phyloP scores from a whole-genome alignment of 495 filamentous ascomycete genomes.

The Trichoderma erinaceum region DNA sequence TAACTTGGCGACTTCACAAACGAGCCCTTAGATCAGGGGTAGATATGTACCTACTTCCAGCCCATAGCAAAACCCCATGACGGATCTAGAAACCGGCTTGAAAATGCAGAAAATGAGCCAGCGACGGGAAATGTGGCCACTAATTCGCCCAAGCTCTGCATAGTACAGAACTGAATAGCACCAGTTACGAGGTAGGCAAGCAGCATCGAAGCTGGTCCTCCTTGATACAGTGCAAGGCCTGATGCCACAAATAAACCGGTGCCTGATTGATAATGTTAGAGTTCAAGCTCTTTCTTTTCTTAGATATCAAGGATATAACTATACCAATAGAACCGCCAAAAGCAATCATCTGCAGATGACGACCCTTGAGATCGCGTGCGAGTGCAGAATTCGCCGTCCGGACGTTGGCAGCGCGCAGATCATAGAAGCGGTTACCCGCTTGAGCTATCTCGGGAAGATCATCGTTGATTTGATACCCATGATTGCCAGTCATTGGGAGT shows the following conservation, averaged over 20 bases:
- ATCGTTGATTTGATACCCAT: constrained; percentile 6
- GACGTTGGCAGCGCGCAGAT: constrained; percentile 65
- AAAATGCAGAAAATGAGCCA: constrained; percentile 67
- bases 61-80: constrained; percentile 88
- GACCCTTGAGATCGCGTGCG: constrained; percentile 64
- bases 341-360: constrained; percentile 79
- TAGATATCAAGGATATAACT: constrained; percentile 13
- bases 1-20: not conserved
- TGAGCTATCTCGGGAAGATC: not conserved
- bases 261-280: constrained; percentile 23
- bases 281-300: not conserved
- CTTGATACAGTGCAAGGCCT: constrained; percentile 49
- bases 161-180: constrained; percentile 63
- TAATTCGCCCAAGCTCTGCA: constrained; percentile 76
- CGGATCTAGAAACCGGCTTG: constrained; percentile 74
- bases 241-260: constrained; percentile 61
- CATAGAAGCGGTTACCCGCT: constrained; percentile 45
- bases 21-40: not conserved
- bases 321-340: constrained; percentile 71
- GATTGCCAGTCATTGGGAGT: not conserved
- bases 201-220: constrained; percentile 68
- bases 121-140: constrained; percentile 75
- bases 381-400: constrained; percentile 74
- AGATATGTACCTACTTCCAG: constrained; percentile 53
- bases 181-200: constrained; percentile 66